These are phyloP conservation scores for Umbilicus rupestris DNA, from an alignment of 164 flowering plant species.

Conservation along the genomic window DNA sequence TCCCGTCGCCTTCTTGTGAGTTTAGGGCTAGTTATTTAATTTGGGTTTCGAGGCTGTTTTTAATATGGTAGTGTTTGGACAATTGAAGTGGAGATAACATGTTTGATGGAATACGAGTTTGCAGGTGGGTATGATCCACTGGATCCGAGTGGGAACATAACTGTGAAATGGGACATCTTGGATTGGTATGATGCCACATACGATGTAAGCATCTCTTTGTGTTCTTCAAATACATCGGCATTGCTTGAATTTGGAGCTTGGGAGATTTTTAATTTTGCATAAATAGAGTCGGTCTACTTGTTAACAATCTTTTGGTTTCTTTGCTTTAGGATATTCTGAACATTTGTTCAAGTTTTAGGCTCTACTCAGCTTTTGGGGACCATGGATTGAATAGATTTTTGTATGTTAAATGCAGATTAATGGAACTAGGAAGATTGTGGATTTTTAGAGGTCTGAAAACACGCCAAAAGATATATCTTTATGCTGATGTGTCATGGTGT, in stretches of 20 bases:
- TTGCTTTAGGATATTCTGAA: no score
- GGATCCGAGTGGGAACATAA: constrained; percentile 28
- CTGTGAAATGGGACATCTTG: constrained; percentile 28
- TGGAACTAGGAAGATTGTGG: no score
- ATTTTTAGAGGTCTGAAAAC: no score
- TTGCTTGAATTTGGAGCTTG: background rate
- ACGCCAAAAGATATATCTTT: no score
- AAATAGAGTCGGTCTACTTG: background rate
- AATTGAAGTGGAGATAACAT: no score
- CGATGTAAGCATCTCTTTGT: constrained; percentile 14
- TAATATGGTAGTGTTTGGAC: background rate
- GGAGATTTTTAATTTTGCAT: background rate
- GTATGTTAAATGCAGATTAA: no score
- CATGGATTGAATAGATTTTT: background rate
- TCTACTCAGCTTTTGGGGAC: background rate
- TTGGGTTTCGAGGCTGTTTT: no score
- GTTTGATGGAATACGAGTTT: background rate
- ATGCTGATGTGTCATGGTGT: background rate
- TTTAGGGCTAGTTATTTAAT: no score
- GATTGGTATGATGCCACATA: constrained; percentile 27
- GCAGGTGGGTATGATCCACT: constrained; percentile 24
- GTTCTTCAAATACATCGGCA: background rate
- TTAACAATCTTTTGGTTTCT: no score
- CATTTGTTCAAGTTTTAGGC: background rate
- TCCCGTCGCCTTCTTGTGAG: no score